Percentiles rank a stretch among this genome's conserved stretches.
phyloP scores from a whole-genome alignment of 805 yeast species.

The Spencermartinsiella europaea region DNA sequence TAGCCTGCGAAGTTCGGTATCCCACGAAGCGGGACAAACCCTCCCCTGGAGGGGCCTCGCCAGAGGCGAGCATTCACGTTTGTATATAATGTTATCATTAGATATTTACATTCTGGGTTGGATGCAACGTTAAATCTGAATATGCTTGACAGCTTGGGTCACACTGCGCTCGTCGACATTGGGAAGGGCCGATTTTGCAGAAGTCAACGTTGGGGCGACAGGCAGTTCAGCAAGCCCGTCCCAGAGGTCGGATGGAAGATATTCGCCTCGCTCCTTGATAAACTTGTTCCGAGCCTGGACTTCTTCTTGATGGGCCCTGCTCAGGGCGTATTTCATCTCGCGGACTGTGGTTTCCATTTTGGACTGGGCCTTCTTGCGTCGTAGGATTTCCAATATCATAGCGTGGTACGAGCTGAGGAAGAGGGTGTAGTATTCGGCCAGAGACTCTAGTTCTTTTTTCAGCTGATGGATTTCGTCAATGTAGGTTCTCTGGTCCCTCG shows the following conservation, averaged over 20 bases:
- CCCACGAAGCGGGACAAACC: too few species aligned
- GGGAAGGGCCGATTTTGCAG: conserved; percentile 19
- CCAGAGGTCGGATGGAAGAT: conserved; percentile 53
- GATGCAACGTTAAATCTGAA: conserved; percentile 7
- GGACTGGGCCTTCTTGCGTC: conserved; percentile 42
- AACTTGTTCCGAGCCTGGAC: conserved; percentile 39
- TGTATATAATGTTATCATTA: background rate
- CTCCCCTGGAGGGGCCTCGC: too few species aligned
- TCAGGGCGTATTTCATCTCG: conserved; percentile 39
- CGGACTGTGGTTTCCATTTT: conserved; percentile 38
- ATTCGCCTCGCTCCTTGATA: conserved; percentile 45
- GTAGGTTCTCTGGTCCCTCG: conserved; percentile 22
- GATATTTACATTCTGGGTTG: too few species aligned
- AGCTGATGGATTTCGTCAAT: conserved; percentile 27
- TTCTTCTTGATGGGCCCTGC: conserved; percentile 41
- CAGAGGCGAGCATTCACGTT: too few species aligned
- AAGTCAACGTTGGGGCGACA: conserved; percentile 21
- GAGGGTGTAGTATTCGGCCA: conserved; percentile 45
- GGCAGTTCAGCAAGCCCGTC: conserved; percentile 38
- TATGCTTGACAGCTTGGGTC: conserved; percentile 13
- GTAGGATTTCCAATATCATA: conserved; percentile 46
- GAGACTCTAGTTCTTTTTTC: conserved; percentile 34
- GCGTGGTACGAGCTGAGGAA: conserved; percentile 50
- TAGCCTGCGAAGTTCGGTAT: too few species aligned
- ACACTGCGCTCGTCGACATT: conserved; percentile 14